Evolutionary conservation across 2,329 filamentous ascomycete species (phyloP), one percentile per base, ranked within the genome.

Genomic region (Zopfia rhizophila): DNA sequence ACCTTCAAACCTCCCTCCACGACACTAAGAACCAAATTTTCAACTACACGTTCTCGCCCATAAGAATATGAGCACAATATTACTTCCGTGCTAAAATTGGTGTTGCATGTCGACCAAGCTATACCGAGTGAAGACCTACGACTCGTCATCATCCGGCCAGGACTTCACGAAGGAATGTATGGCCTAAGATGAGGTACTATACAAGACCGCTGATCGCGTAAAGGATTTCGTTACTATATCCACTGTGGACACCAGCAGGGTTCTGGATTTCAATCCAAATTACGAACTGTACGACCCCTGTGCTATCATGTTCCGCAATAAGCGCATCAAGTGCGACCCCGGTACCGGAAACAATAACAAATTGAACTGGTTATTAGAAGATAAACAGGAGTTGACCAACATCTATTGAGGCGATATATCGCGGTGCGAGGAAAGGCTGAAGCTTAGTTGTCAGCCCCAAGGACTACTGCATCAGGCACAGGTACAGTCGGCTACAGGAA

Each of bases 91-190:
- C 83, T 97, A 31, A 82, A 84, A 58, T 90, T 89, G 19, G 93
- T 89, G 73, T 97, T 93, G 93, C 93, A 97, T 73, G 93, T 97
- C 66, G 93, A 97, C 79, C 91, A 97, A 76, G 91, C 91, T 61
- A 96, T 96, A 66, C 53, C 62, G 45, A 37, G 47, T 42, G 92
- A 97, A 75, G 90, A 94, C 65, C 90, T 96, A 63, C 87, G 91
- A 45, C 84, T 96, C 2, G 89, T 95, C 8, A 86, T 95, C 39
- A 93, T 96, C 68, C 75, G 91, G 91, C 45, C 84, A 88, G 61
- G 91, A 95, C 72, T 84, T 84, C 69, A 87, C 93, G 58, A 82
- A 84, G 5, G 89, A 91, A 71, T 87, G 82, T 48, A 60, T 60
- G 51, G 35, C 38, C 11, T 61, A 61, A 55, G 58, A 63, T 43